phyloP scores from a whole-genome alignment of 148 eudicot genomes.

The Rhododendron griersonianum region DNA sequence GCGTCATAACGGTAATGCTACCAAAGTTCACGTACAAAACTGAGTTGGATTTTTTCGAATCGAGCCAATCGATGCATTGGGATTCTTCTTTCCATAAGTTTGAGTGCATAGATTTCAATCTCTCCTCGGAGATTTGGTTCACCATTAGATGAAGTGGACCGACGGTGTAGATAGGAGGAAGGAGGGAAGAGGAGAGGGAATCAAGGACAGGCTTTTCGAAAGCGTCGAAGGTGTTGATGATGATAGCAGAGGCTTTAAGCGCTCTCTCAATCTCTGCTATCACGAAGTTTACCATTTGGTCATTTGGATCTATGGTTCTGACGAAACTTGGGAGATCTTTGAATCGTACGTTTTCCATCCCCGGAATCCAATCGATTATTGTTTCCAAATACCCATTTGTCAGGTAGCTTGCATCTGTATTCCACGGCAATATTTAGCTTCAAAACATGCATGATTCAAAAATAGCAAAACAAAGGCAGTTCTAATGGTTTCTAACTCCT shows the following conservation, averaged over 20 bases:
- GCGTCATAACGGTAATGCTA: slow-evolving; percentile 42
- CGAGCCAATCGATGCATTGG: slow-evolving; percentile 46
- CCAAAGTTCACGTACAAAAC: slow-evolving; percentile 56
- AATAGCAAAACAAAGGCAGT: no score
- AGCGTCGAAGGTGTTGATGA: slow-evolving; percentile 50
- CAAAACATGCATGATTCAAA: not conserved
- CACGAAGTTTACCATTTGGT: slow-evolving; percentile 15
- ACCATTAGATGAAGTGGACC: slow-evolving; percentile 38
- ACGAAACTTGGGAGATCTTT: slow-evolving; percentile 45
- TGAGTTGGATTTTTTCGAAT: slow-evolving; percentile 28
- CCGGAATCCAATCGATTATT: slow-evolving; percentile 32
- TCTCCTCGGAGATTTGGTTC: slow-evolving; percentile 18
- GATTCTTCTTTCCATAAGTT: slow-evolving; percentile 55
- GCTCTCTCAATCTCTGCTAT: slow-evolving; percentile 12
- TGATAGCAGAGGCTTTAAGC: slow-evolving; percentile 31
- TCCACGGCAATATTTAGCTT: not conserved
- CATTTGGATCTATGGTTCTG: slow-evolving; percentile 26
- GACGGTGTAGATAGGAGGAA: slow-evolving; percentile 35
- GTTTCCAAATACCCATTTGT: slow-evolving; percentile 53
- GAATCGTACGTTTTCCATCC: slow-evolving; percentile 23
- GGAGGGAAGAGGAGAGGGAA: slow-evolving; percentile 14
- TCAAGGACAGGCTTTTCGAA: slow-evolving; percentile 37
- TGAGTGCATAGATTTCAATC: slow-evolving; percentile 29
- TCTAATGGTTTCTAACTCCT: no score
- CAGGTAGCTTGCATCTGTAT: slow-evolving; percentile 32